phyloP scores from a whole-genome alignment of 2,329 filamentous ascomycete species.

The Clonostachys byssicola region DNA sequence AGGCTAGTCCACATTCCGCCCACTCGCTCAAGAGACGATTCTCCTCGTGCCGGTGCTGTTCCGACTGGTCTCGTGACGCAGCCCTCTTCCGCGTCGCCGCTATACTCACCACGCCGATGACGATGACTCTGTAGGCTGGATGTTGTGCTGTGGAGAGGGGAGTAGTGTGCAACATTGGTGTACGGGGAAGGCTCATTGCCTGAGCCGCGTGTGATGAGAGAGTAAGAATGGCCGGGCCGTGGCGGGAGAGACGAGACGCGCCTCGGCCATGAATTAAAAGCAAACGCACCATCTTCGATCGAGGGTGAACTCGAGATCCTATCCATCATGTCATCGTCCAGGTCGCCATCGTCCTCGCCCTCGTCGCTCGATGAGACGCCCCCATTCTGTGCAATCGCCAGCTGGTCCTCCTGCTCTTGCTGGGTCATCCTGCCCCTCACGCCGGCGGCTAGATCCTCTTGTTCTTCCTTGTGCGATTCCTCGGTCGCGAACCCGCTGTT shows the following conservation, averaged over 20 bases:
- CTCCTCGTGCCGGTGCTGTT: not conserved
- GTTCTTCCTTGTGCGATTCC: not conserved
- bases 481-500: slow-evolving; percentile 24
- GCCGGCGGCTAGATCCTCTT: slow-evolving; percentile 6
- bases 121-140: slow-evolving; percentile 25
- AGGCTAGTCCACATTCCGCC: not conserved
- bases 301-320: slow-evolving; percentile 98
- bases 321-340: slow-evolving; percentile 95
- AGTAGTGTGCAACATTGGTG: slow-evolving; percentile 24
- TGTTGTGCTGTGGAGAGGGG: not conserved
- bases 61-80: no score
- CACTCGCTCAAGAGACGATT: not conserved
- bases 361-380: slow-evolving; percentile 50
- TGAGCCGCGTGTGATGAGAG: slow-evolving; percentile 7
- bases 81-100: slow-evolving; percentile 7
- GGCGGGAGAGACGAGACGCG: slow-evolving; percentile 32
- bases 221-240: slow-evolving; percentile 14
- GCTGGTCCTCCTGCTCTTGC: slow-evolving; percentile 25
- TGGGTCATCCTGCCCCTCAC: slow-evolving; percentile 10
- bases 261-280: slow-evolving; percentile 32
- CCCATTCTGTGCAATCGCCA: slow-evolving; percentile 60
- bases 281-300: slow-evolving; percentile 96
- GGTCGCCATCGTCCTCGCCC: slow-evolving; percentile 65
- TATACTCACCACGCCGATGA: slow-evolving; percentile 47
- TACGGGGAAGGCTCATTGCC: slow-evolving; percentile 29